Base-by-base conservation (phyloP, 805 yeast genomes). In the Cyberlindnera mycetangii region DNA sequence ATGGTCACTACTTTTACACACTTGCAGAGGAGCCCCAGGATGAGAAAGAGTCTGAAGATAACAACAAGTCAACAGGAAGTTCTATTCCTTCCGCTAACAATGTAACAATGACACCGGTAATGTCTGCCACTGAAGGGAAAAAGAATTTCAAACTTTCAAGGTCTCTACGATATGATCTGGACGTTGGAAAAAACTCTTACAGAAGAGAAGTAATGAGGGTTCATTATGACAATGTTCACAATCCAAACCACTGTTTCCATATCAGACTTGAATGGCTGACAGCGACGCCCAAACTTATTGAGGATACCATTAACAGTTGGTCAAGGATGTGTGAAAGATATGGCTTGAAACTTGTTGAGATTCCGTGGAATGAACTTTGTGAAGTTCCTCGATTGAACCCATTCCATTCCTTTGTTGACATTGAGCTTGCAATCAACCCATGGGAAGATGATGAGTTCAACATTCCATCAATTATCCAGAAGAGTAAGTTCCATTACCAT, bases 201-300 rank as follows among this genome's bases (percentile, higher is more conserved):
- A 78, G 89, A 44, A 84, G 85, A 0, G 99, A 93, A 54, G 64
- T 81, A 3, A 71, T 89, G 36, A 79, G 81, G 6, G 89, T 93
- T 1, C 97, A 92, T 64, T 87, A 88, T 58, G 99, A 93, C 60
- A 75, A 83, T 35, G 90, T 90, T 3, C 97, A 89, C 61, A 92
- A 90, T 59, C 97, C 97, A 0, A 92, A 86, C 53, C 96, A 90
- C 56, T 90, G 97, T 59, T 93, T 83, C 68, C 98, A 92, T 58
- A 75, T 93, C 25, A 71, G 96, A 37, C 63, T 92, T 12, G 97
- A 93, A 60, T 93, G 99, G 99, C 67, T 92, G 25, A 88, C 85
- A 48, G 81, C 96, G 0, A 89, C 98, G 0, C 85, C 95, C 2
- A 86, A 85, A 59, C 68, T 87, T 25, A 79, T 88, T 39, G 97